These are phyloP conservation scores for Sisymbrium irio DNA, from an alignment of 345 rosid species.

Conservation along the genomic window DNA sequence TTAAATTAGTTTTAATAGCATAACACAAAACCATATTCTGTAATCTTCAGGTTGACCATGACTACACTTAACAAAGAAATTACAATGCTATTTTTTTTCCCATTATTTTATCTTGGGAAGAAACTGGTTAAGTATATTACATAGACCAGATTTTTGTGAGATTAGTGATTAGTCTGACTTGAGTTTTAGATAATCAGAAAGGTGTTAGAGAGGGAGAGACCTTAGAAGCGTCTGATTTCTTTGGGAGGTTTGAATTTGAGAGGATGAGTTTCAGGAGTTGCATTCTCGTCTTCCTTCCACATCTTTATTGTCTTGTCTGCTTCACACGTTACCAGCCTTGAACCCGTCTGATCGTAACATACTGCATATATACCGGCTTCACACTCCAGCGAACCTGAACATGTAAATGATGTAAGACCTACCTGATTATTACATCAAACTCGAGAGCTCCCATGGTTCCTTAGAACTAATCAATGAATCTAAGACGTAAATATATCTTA, in stretches of 20 bases:
- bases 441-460: not conserved
- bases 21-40: too few relatives aligned
- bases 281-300: constrained; percentile 92
- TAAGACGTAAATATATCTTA: not conserved
- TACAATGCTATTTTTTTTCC: not conserved
- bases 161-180: not conserved
- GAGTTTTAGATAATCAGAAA: not conserved
- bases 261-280: constrained; percentile 90
- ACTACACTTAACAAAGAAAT: not conserved
- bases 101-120: not conserved
- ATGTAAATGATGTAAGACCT: not conserved
- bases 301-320: constrained; percentile 90
- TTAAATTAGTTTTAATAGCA: too few relatives aligned
- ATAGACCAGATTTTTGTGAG: not conserved
- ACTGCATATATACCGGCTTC: constrained; percentile 88
- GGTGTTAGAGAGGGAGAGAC: not conserved
- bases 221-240: constrained; percentile 71
- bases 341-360: constrained; percentile 69
- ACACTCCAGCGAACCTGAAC: constrained; percentile 79
- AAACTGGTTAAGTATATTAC: not conserved
- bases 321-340: constrained; percentile 72
- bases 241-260: constrained; percentile 81
- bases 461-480: not conserved
- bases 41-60: too few relatives aligned
- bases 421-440: not conserved